Percentiles rank a stretch among this genome's conserved stretches.
Evolutionary conservation across 768 basidiomycete genomes (phyloP).

Genomic region (Crassisporium funariophilum): DNA sequence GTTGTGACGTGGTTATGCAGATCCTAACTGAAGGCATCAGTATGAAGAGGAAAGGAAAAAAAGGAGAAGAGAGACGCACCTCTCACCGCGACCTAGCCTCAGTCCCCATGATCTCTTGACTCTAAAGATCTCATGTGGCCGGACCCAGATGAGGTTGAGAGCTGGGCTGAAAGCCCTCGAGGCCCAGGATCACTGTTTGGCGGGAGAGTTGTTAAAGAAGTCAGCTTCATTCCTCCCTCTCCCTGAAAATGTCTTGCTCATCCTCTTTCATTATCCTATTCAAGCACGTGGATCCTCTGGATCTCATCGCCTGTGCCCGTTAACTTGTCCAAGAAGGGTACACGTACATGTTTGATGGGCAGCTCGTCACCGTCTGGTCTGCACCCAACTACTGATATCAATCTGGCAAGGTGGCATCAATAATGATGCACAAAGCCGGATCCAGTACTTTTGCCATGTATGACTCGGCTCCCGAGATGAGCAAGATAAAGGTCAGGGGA

Average conservation of each 20-base stretch:
- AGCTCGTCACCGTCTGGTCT: constrained; percentile 92
- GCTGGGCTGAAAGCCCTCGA: constrained; percentile 95
- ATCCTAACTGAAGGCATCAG: constrained; percentile 41
- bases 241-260: constrained; percentile 1
- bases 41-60: neutral
- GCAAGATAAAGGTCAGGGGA: constrained; percentile 74
- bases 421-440: constrained; percentile 79
- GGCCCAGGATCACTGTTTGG: constrained; percentile 98
- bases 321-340: constrained; percentile 96
- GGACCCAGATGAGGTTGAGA: constrained; percentile 92
- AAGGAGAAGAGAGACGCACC: constrained; percentile 34
- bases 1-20: constrained; percentile 84
- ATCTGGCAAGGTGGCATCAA: constrained; percentile 80
- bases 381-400: constrained; percentile 83
- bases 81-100: constrained; percentile 79
- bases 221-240: constrained; percentile 26
- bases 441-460: constrained; percentile 78
- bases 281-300: constrained; percentile 87
- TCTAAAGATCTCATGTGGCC: constrained; percentile 96
- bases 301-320: constrained; percentile 91
- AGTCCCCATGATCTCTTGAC: no score
- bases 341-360: constrained; percentile 96
- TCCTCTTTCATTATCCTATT: constrained; percentile 52
- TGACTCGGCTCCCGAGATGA: constrained; percentile 86
- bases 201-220: constrained; percentile 81